A percentile compares a stretch with the other conserved stretches of the same genome.
These are phyloP conservation scores for Daldinia caldariorum DNA, from an alignment of 495 filamentous ascomycete species.

Conservation along the genomic window DNA sequence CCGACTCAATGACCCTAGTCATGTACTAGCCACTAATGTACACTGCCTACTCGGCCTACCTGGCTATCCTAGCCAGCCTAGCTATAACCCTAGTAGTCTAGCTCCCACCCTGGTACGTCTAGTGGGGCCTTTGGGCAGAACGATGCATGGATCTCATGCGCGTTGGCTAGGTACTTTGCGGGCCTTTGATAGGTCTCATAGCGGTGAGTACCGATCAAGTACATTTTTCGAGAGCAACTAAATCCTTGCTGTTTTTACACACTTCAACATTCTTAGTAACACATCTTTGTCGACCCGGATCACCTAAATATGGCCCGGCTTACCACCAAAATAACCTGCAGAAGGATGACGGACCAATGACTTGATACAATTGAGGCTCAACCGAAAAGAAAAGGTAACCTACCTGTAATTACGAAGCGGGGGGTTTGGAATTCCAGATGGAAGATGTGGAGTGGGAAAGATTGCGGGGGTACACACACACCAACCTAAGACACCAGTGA, in stretches of 20 bases:
- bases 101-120: not conserved
- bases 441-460: slow-evolving; percentile 15
- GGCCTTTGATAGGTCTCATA: slow-evolving; percentile 34
- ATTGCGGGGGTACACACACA: slow-evolving; percentile 34
- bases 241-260: slow-evolving; percentile 27
- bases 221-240: slow-evolving; percentile 5
- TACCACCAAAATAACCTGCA: slow-evolving; percentile 22
- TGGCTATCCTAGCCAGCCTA: not conserved
- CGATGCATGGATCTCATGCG: slow-evolving; percentile 20
- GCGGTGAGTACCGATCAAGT: slow-evolving; percentile 29
- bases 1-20: slow-evolving; percentile 26
- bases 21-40: not conserved
- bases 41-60: too few relatives aligned
- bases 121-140: slow-evolving; percentile 24
- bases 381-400: slow-evolving; percentile 26
- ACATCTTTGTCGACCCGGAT: slow-evolving; percentile 24
- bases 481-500: slow-evolving; percentile 2
- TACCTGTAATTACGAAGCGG: slow-evolving; percentile 18
- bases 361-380: slow-evolving; percentile 37
- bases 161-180: slow-evolving; percentile 13
- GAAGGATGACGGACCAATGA: slow-evolving; percentile 28
- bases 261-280: slow-evolving; percentile 4
- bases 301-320: slow-evolving; percentile 22
- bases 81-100: slow-evolving; percentile 15
- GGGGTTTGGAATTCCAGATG: slow-evolving; percentile 16